Conservation (phyloP, 2,329 filamentous ascomycete species). For the Parafenestella ontariensis region DNA sequence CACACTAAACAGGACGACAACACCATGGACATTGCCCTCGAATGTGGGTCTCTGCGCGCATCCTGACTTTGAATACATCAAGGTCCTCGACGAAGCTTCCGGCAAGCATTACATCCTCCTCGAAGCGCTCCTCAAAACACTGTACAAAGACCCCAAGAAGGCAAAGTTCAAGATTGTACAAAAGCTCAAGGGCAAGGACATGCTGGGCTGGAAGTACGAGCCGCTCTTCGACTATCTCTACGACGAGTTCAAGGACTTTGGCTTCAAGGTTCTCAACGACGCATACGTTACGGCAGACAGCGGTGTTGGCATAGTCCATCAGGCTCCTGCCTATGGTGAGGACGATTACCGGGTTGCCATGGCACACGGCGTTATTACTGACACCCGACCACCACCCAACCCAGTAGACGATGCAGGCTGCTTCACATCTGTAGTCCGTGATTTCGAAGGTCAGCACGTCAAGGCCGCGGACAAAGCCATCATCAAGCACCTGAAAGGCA, state of each 20-base stretch:
- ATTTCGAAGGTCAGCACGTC: constrained; percentile 87
- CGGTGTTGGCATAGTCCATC: constrained; percentile 93
- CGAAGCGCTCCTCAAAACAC: constrained; percentile 77
- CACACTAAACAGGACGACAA: constrained; percentile 67
- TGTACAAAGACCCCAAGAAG: constrained; percentile 96
- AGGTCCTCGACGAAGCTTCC: constrained; percentile 82
- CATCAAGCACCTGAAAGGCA: constrained; percentile 83
- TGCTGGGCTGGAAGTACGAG: constrained; percentile 88
- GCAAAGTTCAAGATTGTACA: constrained; percentile 86
- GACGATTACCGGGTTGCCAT: constrained; percentile 90
- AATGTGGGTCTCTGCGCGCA: constrained; percentile 80
- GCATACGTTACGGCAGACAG: constrained; percentile 88
- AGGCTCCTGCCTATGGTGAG: constrained; percentile 91
- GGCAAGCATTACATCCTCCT: constrained; percentile 86
- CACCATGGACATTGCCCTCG: constrained; percentile 84
- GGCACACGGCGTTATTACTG: constrained; percentile 77
- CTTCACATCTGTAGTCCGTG: constrained; percentile 77
- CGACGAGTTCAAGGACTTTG: constrained; percentile 84
- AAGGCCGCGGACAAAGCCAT: constrained; percentile 93
- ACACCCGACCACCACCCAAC: constrained; percentile 81
- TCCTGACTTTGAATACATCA: constrained; percentile 85
- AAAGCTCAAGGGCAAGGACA: constrained; percentile 80
- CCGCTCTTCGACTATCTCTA: constrained; percentile 91
- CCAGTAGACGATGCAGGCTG: constrained; percentile 85
- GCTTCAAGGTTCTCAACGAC: constrained; percentile 82